Percentiles rank a stretch among this genome's conserved stretches.
Conservation (phyloP, 75 land plant genomes). For the Adiantum capillusveneris region DNA sequence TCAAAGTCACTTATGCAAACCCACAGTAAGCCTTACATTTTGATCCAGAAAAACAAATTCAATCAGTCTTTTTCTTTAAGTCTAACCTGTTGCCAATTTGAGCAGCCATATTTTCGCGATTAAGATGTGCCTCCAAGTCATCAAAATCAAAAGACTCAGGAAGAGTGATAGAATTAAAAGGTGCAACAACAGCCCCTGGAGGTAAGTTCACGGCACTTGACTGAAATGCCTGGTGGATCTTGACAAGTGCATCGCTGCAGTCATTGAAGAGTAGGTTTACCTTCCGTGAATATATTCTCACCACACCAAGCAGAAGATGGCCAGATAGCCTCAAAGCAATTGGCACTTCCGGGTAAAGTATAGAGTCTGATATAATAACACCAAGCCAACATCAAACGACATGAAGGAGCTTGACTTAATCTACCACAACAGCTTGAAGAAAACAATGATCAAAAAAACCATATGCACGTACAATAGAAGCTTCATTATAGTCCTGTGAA, state of each 20-base stretch:
- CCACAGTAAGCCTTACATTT: not conserved
- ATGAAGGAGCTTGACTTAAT: too few relatives aligned
- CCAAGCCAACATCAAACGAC: too few relatives aligned
- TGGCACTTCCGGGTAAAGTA: constrained; percentile 91
- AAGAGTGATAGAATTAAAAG: constrained; percentile 91
- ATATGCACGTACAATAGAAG: too few relatives aligned
- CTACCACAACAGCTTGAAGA: too few relatives aligned
- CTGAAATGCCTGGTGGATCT: constrained; percentile 93
- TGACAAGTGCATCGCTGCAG: constrained; percentile 92
- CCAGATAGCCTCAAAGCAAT: constrained; percentile 96
- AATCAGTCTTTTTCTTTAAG: too few relatives aligned
- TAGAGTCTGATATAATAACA: constrained; percentile 48
- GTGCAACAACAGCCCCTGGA: constrained; percentile 91
- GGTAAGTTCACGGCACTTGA: constrained; percentile 89
- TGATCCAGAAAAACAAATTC: constrained; percentile 4
- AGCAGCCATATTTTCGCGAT: constrained; percentile 13
- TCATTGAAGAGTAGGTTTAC: constrained; percentile 96
- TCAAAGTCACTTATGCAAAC: constrained; percentile 68
- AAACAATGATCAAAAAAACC: too few relatives aligned
- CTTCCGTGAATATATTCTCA: constrained; percentile 94
- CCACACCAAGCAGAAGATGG: constrained; percentile 94
- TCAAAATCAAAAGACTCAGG: constrained; percentile 98
- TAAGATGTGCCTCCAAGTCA: constrained; percentile 73
- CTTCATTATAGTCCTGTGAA: too few relatives aligned
- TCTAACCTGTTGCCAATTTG: not conserved